Evolutionary conservation across 345 rosid genomes (phyloP), one percentile per base, ranked within the genome.

Genomic region (Bretschneidera sinensis): DNA sequence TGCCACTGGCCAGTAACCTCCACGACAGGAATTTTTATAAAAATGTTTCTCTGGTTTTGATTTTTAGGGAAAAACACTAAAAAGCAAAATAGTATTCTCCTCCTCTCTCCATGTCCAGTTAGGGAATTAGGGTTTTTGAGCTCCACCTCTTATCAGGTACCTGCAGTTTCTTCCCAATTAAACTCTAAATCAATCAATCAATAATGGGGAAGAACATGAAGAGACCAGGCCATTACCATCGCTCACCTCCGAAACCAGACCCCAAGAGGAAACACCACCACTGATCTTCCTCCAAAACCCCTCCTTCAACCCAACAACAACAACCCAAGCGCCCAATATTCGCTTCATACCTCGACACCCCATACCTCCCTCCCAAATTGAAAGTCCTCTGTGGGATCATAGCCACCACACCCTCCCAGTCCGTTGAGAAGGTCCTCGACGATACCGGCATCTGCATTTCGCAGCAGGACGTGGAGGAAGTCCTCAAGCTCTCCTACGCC

Each of bases 401-500:
- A 39, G 78, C 86, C 62, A 68, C 65, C 57, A 75, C 84, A 21
- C 79, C 84, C 19, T 63, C 91, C 25, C 16, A 55, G 48, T 4
- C 78, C 25, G 69, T 83, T 34, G 91, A 82, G 69, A 15, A 23
- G 22, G 66, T 69, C 54, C 73, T 85, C 13, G 76, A 69, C 51
- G 74, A 47, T 50, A 18, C 86, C 62, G 77, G 68, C 22, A 25
- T 82, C 60, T 63, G 78, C 62, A 71, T 85, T 11, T 53, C 76
- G 28, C 80, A 64, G 33, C 25, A 57, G 23, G 87, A 78, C 18
- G 88, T 79, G 19, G 88, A 82, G 57, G 69, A 75, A 15, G 81
- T 82, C 51, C 85, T 85, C 59, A 82, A 75, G 64, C 75, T 73
- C 47, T 82, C 88, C 18, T 82, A 80, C 63, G 67, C 78, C 9